Base-by-base conservation (phyloP, 805 yeast genomes). In the Myxozyma sirexii region DNA sequence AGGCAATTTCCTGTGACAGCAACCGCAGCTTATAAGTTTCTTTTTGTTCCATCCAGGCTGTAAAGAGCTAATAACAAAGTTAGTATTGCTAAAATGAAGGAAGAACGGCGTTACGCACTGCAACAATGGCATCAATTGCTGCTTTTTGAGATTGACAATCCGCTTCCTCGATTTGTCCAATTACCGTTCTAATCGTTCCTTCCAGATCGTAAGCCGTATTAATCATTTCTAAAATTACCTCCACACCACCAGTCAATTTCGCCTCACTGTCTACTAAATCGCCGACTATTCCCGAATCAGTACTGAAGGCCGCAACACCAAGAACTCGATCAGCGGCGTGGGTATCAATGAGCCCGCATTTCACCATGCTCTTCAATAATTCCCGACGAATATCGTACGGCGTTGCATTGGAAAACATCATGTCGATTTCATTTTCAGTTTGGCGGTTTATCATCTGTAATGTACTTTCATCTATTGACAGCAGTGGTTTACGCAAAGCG, bases 351-450 rank as follows among this genome's bases (percentile, higher is more conserved):
- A 81, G 64, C 1, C 74, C 73, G 19, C 80, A 59, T 38, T 76
- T 75, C 13, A 79, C 72, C 58, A 83, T 74, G 26, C 78, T 73
- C 60, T 75, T 77, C n/a, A 82, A 67, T 53, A 82, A 80, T 35
- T 80, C 85, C 62, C 79, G 82, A 42, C 86, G 75, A 2, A 81
- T 74, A 66, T 81, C 85, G 26, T 57, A 65, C 7, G 77, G 76
- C 15, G 56, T 33, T 12, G 56, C 35, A 60, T 77, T 79, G 15
- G 82, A 77, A 62, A 82, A 82, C 72, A 82, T 74, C 55, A 81
- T 83, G 57, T 81, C 84, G 38, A 62, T 56, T 13, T 62, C 66
- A 21, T 62, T 62, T 4, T 49, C 57, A 12, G 59, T 24, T n/a
- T 33, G 31, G 4, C 48, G 35, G 27, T 62, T 62, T 35, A 62